Evolutionary conservation across 73 alveolate species (phyloP), one percentile per base, ranked within the genome.

Genomic region (Paramecium pentaurelia): DNA sequence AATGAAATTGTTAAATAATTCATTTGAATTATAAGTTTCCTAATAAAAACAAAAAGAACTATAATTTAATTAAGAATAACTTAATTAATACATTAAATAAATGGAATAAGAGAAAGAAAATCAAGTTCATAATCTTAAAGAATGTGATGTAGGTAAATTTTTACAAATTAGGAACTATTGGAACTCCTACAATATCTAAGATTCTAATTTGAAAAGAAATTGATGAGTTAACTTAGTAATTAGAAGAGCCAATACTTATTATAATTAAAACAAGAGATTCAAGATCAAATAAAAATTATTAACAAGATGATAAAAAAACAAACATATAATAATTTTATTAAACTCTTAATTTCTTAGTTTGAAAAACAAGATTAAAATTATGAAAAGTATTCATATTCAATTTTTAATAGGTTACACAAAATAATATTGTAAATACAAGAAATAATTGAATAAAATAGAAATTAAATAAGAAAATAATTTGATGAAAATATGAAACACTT

Each of bases 141-240:
- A 64, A 64, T 64, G 84, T 64, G 84, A 64, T 64, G 84, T 64
- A 64, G 84, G 84, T 64, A 64, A 60, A 64, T 64, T 28, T 28
- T 64, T 32, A 64, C 84, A 64, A 64, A 32, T 64, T 64, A 64
- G 84, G 84, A 64, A 64, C 51, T 60, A 34, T 60, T 60, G 83
- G 83, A 60, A 60, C 83, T 60, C 44, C 44, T 60, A 8, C 22
- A 60, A 60, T 30, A 60, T 60, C 9, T 60, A 34, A 60, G 83
- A 60, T 60, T 60, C 44, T 60, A 60, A 60, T 60, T 9, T 60
- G 83, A 60, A 60, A 60, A 60, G 83, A 60, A 34, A 22, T 14
- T 60, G 8, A 3, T 60, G 47, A 60, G 20, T n/a, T 60, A 51
- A 51, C 83, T 60, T 60, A 60, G 44, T 11, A 60, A 11, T 60